Conservation (phyloP, 2,329 filamentous ascomycete species). For the Pseudogymnoascus verrucosus region DNA sequence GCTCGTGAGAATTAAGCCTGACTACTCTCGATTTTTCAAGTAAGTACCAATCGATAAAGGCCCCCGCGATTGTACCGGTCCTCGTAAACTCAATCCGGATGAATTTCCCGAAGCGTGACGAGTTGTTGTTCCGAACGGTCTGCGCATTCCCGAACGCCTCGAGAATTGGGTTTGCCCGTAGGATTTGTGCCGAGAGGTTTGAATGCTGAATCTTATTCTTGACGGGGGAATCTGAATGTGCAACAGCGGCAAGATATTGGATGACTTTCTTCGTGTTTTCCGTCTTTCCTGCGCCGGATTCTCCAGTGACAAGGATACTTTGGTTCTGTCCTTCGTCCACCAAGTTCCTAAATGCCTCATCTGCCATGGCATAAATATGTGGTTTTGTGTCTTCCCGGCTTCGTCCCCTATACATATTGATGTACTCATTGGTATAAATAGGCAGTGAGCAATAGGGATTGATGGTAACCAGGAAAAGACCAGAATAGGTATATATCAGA, state of each 20-base stretch:
- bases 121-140: conserved; percentile 96
- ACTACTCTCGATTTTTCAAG: conserved; percentile 98
- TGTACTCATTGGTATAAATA: conserved; percentile 93
- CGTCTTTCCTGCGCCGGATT: conserved; percentile 96
- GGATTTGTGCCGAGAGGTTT: conserved; percentile 90
- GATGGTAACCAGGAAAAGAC: conserved; percentile 90
- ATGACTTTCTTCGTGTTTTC: conserved; percentile 99
- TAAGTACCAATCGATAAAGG: conserved; percentile 97
- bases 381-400: conserved; percentile 90
- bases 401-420: conserved; percentile 95
- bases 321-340: conserved; percentile 95
- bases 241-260: conserved; percentile 92
- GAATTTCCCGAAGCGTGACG: conserved; percentile 96
- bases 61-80: conserved; percentile 82
- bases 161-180: conserved; percentile 91
- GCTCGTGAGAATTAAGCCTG: conserved; percentile 74
- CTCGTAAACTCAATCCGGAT: conserved; percentile 93
- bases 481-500: conserved; percentile 96
- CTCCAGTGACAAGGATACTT: conserved; percentile 94
- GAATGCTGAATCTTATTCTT: conserved; percentile 58
- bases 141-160: conserved; percentile 98
- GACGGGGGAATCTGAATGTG: conserved; percentile 67
- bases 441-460: conserved; percentile 93
- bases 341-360: conserved; percentile 90
- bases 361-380: conserved; percentile 96